Evolutionary conservation across 2,329 filamentous ascomycete genomes (phyloP), one percentile per base, ranked within the genome.

Genomic region (Fusarium sulawesiense): DNA sequence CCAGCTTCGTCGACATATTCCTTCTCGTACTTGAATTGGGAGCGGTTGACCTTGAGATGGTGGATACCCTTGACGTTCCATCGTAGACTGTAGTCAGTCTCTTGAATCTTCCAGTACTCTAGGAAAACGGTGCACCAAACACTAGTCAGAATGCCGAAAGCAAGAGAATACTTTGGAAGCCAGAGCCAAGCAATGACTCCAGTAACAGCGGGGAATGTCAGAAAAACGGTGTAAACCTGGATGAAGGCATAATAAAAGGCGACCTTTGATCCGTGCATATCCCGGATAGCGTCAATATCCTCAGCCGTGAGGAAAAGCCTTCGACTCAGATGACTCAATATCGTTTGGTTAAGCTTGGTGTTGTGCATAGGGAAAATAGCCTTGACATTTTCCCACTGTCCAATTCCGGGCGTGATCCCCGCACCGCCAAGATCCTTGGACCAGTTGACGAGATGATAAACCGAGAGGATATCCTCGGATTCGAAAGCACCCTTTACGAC

Each of bases 161-260:
- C 78, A 16, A 90, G 84, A 0, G 92, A 94, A 80, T 92, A 94
- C 29, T 88, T 85, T 12, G 91, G 89, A 0, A 93, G 81, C 62
- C 92, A 85, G 3, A 89, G 78, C 90, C 91, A 94, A 16, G 89
- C 87, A 2, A 88, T 78, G n/a, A 91, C 78, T 2, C 92, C 92
- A 29, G 92, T 89, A 4, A 83, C 83, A 10, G 92, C 91, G 0
- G 91, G 91, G 56, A 93, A 91, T 6, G 88, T 80, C 20, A 94
- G 83, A 73, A 93, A 93, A 37, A 86, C 81, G 62, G 92, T 90
- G 76, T 94, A 94, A 16, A 87, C 88, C 74, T 94, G 92, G 25
- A 92, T 91, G 72, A 94, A 94, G n/a, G 91, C 91, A 76, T 93
- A 94, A 79, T 94, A 94, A 75, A 92, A 94, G 5, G 91, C 92